Base-by-base conservation (phyloP, 768 basidiomycete species). In the Lactarius quietus region DNA sequence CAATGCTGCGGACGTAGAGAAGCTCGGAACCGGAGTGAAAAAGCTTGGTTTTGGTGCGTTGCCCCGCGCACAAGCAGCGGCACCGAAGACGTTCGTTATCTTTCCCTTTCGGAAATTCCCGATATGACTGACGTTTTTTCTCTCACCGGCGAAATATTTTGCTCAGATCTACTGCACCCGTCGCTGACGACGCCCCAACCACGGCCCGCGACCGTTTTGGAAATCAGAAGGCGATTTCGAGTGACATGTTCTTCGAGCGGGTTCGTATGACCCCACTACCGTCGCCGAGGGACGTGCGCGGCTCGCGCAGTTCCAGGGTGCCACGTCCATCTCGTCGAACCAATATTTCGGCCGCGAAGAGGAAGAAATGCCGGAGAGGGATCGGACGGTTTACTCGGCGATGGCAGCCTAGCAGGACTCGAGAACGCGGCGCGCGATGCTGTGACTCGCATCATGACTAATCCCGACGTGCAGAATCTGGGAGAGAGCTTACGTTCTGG, bases 231-330 rank as follows among this genome's bases (percentile, higher is more conserved):
- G 94, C 85, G 61, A 99, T 99, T 74, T 98, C 95, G 6, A 96
- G 94, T 4, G 97, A 98, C 73, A 94, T 95, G 92, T 98, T 89
- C 80, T 98, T 98, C 74, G 93, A 89, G 28, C 85, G 96, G 90
- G 90, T 57, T 76, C 86, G 26, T 98, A 97, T 77, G 95, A 98
- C 73, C 85, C 92, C 2, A 72, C 75, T 41, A 81, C 86, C 4
- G 72, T 83, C 48, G 77, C 80, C 54, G 94, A 98, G 77, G 95
- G 95, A 6, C 90, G 93, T 72, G 77, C 82, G 14, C 87, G 96
- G 3, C 79, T 98, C 48, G 84, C 88, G 70, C 79, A 84, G 45
- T 99, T 99, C 86, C 85, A 87, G 71, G 96, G 96, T 14, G 93
- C 95, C 17, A 91, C 89, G 0, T 86, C 93, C 36, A 98, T 98